Evolutionary conservation across 495 filamentous ascomycete genomes (phyloP).

Genomic region (Xylaria telfairii): DNA sequence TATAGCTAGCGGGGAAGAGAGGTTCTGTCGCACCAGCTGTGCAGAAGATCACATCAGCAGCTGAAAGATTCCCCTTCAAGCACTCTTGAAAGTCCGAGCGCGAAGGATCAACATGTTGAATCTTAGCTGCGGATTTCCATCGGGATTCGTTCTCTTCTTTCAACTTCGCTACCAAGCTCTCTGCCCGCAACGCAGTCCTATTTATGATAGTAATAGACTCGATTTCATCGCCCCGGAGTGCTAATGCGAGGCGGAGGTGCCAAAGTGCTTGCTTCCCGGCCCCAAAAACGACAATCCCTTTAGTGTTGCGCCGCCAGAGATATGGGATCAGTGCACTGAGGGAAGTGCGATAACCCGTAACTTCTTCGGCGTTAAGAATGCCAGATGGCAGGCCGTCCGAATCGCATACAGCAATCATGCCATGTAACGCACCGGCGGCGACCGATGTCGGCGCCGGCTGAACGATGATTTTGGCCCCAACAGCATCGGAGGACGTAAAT

Average conservation of each 20-base stretch:
- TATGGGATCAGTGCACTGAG: conserved; percentile 71
- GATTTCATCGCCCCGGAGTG: conserved; percentile 68
- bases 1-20: conserved; percentile 44
- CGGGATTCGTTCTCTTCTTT: neutral
- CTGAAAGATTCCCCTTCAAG: conserved; percentile 53
- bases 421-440: conserved; percentile 64
- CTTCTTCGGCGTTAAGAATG: conserved; percentile 73
- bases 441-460: conserved; percentile 31
- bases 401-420: conserved; percentile 67
- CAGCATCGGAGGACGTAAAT: conserved; percentile 33
- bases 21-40: conserved; percentile 38
- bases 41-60: conserved; percentile 72
- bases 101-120: conserved; percentile 3
- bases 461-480: conserved; percentile 22
- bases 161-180: neutral
- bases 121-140: conserved; percentile 16
- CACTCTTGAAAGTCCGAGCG: conserved; percentile 9
- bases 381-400: conserved; percentile 66
- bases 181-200: conserved; percentile 41
- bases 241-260: conserved; percentile 74
- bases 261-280: conserved; percentile 81
- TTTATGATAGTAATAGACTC: conserved; percentile 74
- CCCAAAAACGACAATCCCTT: conserved; percentile 74
- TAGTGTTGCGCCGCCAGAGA: conserved; percentile 65
- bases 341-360: conserved; percentile 83